A percentile compares a stretch with the other conserved stretches of the same genome.
Evolutionary conservation across 2,329 filamentous ascomycete genomes (phyloP).

Genomic region (Microascus cirrosus): DNA sequence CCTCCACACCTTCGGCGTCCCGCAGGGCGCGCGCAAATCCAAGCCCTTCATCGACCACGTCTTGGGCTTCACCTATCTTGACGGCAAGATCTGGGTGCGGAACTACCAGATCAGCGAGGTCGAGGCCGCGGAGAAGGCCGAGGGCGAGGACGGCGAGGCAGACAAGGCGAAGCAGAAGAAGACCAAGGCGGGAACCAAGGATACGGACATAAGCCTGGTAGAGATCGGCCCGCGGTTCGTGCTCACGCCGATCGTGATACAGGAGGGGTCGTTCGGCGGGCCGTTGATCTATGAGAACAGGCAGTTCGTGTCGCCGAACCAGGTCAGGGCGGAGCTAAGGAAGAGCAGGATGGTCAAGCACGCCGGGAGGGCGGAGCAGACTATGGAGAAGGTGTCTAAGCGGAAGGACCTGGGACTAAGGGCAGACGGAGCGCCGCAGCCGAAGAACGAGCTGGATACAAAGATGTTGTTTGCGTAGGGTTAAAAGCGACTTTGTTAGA

Average conservation of each 20-base stretch:
- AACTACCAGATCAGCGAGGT: conserved; percentile 89
- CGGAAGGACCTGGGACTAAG: conserved; percentile 67
- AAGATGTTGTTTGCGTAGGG: conserved; percentile 60
- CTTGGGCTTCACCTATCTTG: conserved; percentile 81
- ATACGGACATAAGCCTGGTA: conserved; percentile 71
- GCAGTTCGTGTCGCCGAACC: conserved; percentile 93
- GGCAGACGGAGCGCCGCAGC: conserved; percentile 48
- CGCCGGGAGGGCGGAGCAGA: conserved; percentile 63
- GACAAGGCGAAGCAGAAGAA: conserved; percentile 21
- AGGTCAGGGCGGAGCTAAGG: conserved; percentile 74
- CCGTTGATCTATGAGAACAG: conserved; percentile 98
- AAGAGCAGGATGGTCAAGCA: conserved; percentile 67
- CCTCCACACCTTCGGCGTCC: conserved; percentile 83
- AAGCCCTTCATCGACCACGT: conserved; percentile 97
- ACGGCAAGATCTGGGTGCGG: conserved; percentile 91
- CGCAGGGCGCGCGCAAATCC: conserved; percentile 73
- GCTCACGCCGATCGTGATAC: conserved; percentile 85
- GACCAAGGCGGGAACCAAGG: conserved; percentile 32
- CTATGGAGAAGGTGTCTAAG: conserved; percentile 61
- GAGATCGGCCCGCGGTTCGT: conserved; percentile 94
- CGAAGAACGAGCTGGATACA: conserved; percentile 63
- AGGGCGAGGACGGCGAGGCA: conserved; percentile 18
- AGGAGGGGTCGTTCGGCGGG: conserved; percentile 89
- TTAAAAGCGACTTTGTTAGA: neutral
- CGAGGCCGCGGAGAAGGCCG: conserved; percentile 39